Conservation (phyloP, 2,329 filamentous ascomycete genomes). For the Chalara sp. region DNA sequence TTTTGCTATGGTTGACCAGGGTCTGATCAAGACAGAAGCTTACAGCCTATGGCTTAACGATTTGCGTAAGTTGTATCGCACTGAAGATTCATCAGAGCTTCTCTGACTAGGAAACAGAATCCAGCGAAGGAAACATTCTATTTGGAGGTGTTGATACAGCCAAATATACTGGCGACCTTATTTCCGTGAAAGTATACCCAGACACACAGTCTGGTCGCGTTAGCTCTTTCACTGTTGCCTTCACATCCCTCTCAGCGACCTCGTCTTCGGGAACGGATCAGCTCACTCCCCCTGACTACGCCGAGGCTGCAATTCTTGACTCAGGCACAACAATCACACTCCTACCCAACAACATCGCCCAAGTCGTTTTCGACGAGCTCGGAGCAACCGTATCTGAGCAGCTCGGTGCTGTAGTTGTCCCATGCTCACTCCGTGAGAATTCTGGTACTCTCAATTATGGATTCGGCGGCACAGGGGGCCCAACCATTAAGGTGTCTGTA, state of each 20-base stretch:
- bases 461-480: slow-evolving; percentile 38
- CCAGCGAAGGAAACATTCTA: slow-evolving; percentile 29
- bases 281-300: slow-evolving; percentile 25
- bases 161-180: slow-evolving; percentile 35
- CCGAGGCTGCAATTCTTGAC: slow-evolving; percentile 51
- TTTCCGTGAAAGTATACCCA: slow-evolving; percentile 25
- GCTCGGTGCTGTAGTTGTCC: slow-evolving; percentile 41
- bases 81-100: neutral
- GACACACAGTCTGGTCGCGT: slow-evolving; percentile 3
- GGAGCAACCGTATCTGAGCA: slow-evolving; percentile 37
- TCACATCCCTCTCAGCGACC: slow-evolving; percentile 25
- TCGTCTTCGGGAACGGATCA: slow-evolving; percentile 32
- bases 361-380: slow-evolving; percentile 36
- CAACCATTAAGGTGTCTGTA: slow-evolving; percentile 37
- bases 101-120: slow-evolving; percentile 17
- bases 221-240: slow-evolving; percentile 27
- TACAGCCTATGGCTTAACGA: slow-evolving; percentile 32
- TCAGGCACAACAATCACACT: slow-evolving; percentile 63
- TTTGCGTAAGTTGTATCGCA: slow-evolving; percentile 21
- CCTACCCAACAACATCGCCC: slow-evolving; percentile 51
- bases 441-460: slow-evolving; percentile 39
- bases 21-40: slow-evolving; percentile 36
- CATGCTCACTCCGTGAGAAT: slow-evolving; percentile 33
- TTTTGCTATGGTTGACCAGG: slow-evolving; percentile 31
- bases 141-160: slow-evolving; percentile 42